Base-by-base conservation (phyloP, 805 yeast species). In the Metahyphopichia silvanorum region DNA sequence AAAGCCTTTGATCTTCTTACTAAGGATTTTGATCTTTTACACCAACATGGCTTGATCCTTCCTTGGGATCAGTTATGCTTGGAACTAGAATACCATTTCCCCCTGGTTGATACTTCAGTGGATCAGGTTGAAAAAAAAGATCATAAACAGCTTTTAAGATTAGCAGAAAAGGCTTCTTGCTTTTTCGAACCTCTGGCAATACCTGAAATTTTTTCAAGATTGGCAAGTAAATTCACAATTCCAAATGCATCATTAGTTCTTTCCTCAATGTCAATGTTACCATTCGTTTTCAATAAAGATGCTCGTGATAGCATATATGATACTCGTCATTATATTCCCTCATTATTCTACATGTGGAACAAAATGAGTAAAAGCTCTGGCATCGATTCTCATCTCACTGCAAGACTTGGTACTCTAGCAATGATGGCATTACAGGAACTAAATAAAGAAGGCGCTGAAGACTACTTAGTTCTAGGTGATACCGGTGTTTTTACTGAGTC, bases 291-390 rank as follows among this genome's bases (percentile, higher is more conserved):
- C 33, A 50, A 55, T 11, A 36, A 42, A 3, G 49, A 42, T 9
- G 65, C 71, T 6, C 43, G 42, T 9, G 43, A 56, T 2, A 27
- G 22, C 17, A 39, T 45, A 4, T 38, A 53, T 6, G 76, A 70
- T 37, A 70, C 76, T 3, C 63, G 76, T 18, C 72, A 77, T 40
- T 78, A 80, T 43, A 51, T 86, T 18, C 79, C 89, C 0, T 59
- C 86, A 2, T 51, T 86, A 6, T 85, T 86, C 43, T 78, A 84
- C 39, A 58, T 85, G 27, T 87, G 96, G 95, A 51, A 74, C 2
- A 66, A 78, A 38, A 57, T 77, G 25, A 57, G 71, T 44, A 57
- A 67, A 37, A 54, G 67, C 43, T 51, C 69, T 24, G 66, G 75
- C 12, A 60, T 77, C 21, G 95, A 86, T 43, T 66, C 79, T 6